These are phyloP conservation scores for Pestalotiopsis sp. DNA, from an alignment of 2,329 filamentous ascomycete species.

Conservation along the genomic window DNA sequence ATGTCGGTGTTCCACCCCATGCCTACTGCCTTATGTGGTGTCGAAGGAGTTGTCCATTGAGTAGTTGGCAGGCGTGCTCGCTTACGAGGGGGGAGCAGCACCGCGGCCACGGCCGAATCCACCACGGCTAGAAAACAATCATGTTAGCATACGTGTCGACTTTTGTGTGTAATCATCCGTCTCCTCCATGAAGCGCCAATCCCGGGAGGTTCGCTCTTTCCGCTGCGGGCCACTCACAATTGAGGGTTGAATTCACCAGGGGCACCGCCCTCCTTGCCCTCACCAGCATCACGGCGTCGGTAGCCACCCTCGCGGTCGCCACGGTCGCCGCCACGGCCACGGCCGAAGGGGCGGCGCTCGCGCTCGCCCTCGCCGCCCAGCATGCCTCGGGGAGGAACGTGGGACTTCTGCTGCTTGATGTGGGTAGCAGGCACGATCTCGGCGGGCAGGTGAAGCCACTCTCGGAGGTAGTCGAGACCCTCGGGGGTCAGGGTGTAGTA, in stretches of 20 bases:
- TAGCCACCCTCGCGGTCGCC: constrained; percentile 73
- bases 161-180: constrained; percentile 11
- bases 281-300: constrained; percentile 84
- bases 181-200: not conserved
- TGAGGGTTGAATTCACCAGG: constrained; percentile 89
- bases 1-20: constrained; percentile 25
- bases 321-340: constrained; percentile 71
- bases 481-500: constrained; percentile 99
- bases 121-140: constrained; percentile 64
- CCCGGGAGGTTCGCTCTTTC: not conserved
- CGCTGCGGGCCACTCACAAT: constrained; percentile 64
- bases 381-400: constrained; percentile 98
- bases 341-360: constrained; percentile 82
- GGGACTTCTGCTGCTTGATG: constrained; percentile 99
- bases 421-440: constrained; percentile 99
- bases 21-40: constrained; percentile 30
- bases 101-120: constrained; percentile 88
- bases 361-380: constrained; percentile 81
- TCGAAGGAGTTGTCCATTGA: constrained; percentile 38
- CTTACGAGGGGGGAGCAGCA: constrained; percentile 70
- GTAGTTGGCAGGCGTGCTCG: constrained; percentile 41
- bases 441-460: constrained; percentile 99
- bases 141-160: constrained; percentile 35
- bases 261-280: constrained; percentile 89
- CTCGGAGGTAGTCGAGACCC: constrained; percentile 99